A percentile compares a stretch with the other conserved stretches of the same genome.
Conservation (phyloP, 352 stramenopile genomes). For the Pythium grandisporangium region DNA sequence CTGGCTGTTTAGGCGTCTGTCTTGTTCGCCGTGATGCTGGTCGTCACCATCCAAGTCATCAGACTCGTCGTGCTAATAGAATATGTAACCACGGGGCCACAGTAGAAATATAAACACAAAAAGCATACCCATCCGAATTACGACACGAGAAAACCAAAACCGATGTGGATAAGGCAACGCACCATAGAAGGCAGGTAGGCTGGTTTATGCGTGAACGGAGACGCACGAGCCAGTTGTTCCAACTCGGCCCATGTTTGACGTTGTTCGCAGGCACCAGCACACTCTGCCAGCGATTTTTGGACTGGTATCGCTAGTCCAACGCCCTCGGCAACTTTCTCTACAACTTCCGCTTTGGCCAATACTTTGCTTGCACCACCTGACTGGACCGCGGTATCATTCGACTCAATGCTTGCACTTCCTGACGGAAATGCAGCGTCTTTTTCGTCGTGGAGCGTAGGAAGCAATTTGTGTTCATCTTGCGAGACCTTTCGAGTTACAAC, state of each 20-base stretch:
- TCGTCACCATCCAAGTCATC: constrained; percentile 2
- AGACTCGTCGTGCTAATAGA: background rate
- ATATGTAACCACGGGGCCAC: too few relatives aligned
- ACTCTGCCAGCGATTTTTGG: too few relatives aligned
- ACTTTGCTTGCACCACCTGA: background rate
- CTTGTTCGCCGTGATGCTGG: constrained; percentile 1
- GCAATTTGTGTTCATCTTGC: too few relatives aligned
- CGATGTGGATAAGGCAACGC: too few relatives aligned
- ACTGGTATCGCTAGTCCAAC: too few relatives aligned
- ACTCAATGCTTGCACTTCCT: background rate
- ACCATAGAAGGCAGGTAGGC: constrained; percentile 41
- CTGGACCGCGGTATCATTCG: background rate
- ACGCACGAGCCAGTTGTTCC: constrained; percentile 34
- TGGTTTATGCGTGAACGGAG: constrained; percentile 37
- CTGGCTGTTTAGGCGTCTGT: constrained; percentile 1
- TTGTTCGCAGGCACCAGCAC: too few relatives aligned
- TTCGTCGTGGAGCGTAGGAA: too few relatives aligned
- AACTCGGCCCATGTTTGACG: constrained; percentile 57
- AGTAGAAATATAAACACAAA: too few relatives aligned
- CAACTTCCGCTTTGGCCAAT: constrained; percentile 17
- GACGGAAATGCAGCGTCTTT: background rate
- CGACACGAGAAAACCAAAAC: background rate
- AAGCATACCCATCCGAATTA: background rate
- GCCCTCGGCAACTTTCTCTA: constrained; percentile 25
- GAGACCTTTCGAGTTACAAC: background rate